These are phyloP conservation scores for Dictyostelium citrinum DNA, from an alignment of 78 protist species.

Conservation along the genomic window DNA sequence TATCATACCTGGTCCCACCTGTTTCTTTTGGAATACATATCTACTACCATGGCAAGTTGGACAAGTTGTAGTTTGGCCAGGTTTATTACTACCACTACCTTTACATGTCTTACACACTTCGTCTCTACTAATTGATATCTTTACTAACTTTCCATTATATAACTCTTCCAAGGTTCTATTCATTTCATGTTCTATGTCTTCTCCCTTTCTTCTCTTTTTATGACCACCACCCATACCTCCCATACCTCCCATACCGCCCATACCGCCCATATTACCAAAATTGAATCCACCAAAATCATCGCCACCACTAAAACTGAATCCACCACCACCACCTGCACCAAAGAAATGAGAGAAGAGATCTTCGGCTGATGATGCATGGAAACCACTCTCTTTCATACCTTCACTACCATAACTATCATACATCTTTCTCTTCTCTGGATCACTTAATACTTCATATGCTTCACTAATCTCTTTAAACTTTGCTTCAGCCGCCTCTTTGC, in stretches of 20 bases:
- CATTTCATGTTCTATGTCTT: slow-evolving; percentile 56
- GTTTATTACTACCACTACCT: slow-evolving; percentile 53
- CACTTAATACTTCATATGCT: slow-evolving; percentile 95
- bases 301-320: slow-evolving; percentile 21
- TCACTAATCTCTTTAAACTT: slow-evolving; percentile 87
- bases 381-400: slow-evolving; percentile 91
- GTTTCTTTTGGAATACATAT: slow-evolving; percentile 67
- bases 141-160: slow-evolving; percentile 60
- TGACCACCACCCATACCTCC: slow-evolving; percentile 12
- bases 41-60: slow-evolving; percentile 89
- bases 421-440: slow-evolving; percentile 88
- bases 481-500: slow-evolving; percentile 25
- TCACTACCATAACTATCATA: slow-evolving; percentile 95
- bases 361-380: slow-evolving; percentile 65
- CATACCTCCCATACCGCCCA: slow-evolving; percentile 2
- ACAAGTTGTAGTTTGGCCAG: slow-evolving; percentile 81
- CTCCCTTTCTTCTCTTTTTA: slow-evolving; percentile 22
- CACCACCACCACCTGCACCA: slow-evolving; percentile 50
- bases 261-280: slow-evolving; percentile 43
- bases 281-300: slow-evolving; percentile 35
- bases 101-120: slow-evolving; percentile 34
- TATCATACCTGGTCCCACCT: slow-evolving; percentile 93
- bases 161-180: slow-evolving; percentile 62
- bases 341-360: slow-evolving; percentile 71
- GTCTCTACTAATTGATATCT: slow-evolving; percentile 55